Evolutionary conservation across 306 rosid species (phyloP), one percentile per base, ranked within the genome.

Genomic region (Vachellia collinsii): DNA sequence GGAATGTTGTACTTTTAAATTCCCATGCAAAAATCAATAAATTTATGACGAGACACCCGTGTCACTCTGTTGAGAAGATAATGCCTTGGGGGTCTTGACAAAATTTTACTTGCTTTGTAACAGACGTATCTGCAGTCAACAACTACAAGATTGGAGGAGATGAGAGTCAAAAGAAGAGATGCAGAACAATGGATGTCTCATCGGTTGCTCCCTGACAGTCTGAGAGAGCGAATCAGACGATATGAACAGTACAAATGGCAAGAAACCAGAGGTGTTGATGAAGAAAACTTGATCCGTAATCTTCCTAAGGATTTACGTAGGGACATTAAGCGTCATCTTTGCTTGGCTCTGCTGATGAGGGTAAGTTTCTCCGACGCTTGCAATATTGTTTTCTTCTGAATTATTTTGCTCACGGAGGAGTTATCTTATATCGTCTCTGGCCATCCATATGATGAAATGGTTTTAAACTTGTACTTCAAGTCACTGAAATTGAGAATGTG

Each of bases 161-260:
- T 94, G 98, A 94, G 97, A 70, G 92, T 94, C 43, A 92, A 91
- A 87, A 92, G 97, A 85, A 90, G 97, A 74, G 98, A 94, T 50
- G 98, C 97, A 16, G 97, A 94, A 78, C 98, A 94, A 82, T 94
- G 98, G 98, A 92, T 94, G 98, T 88, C 97, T 71, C 97, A 94
- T 85, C 91, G 98, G 14, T 81, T 94, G 80, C 96, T 94, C 79
- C 97, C 98, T 7, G 96, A 91, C 66, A 85, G 85, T 88, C 82
- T 94, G 75, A 88, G 91, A 85, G 93, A 91, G 80, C 90, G 98
- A 61, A 92, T 94, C 77, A 89, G 98, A 85, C 88, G 96, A 65
- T 89, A 92, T 68, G 97, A 94, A 51, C 98, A 94, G 41, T 94
- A 92, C 92, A 94, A 83, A 88, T 94, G 98, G 98, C 98, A 89